Evolutionary conservation across 1,284 basidiomycete genomes (phyloP).

Genomic region (Ceratobasidium sp.): DNA sequence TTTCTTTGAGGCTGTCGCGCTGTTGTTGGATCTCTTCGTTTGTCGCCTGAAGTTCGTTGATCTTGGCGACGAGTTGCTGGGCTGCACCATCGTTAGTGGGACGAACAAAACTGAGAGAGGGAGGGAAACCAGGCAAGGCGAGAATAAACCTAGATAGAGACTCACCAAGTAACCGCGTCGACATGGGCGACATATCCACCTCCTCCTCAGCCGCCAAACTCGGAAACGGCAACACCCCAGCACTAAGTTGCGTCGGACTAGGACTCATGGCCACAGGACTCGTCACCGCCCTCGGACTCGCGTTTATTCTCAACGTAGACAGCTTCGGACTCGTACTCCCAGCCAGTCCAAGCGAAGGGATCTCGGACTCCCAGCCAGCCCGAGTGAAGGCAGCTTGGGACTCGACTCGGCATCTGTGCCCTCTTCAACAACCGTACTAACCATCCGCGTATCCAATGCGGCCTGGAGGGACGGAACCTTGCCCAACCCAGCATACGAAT

Average conservation of each 20-base stretch:
- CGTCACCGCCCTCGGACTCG: constrained; percentile 1
- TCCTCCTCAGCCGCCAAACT: background rate
- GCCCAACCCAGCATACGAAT: constrained; percentile 3
- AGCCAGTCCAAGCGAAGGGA: no score
- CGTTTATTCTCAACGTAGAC: no score
- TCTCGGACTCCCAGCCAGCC: no score
- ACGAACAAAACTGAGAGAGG: background rate
- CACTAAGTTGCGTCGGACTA: constrained; percentile 4
- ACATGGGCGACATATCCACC: constrained; percentile 6
- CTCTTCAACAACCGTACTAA: constrained; percentile 6
- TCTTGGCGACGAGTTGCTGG: constrained; percentile 28
- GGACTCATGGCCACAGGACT: background rate
- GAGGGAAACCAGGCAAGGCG: background rate
- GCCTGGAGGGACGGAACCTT: background rate
- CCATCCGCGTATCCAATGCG: background rate
- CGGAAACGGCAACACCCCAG: constrained; percentile 8
- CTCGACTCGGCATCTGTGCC: background rate
- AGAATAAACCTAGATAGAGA: background rate
- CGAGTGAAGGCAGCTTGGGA: no score
- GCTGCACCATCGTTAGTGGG: no score
- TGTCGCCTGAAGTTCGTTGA: constrained; percentile 36
- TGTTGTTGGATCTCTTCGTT: constrained; percentile 19
- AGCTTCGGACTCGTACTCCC: no score
- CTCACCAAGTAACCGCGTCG: constrained; percentile 11
- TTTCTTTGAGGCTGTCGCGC: constrained; percentile 10